phyloP scores from a whole-genome alignment of 2,329 filamentous ascomycete genomes.

The Penicillium sp. region DNA sequence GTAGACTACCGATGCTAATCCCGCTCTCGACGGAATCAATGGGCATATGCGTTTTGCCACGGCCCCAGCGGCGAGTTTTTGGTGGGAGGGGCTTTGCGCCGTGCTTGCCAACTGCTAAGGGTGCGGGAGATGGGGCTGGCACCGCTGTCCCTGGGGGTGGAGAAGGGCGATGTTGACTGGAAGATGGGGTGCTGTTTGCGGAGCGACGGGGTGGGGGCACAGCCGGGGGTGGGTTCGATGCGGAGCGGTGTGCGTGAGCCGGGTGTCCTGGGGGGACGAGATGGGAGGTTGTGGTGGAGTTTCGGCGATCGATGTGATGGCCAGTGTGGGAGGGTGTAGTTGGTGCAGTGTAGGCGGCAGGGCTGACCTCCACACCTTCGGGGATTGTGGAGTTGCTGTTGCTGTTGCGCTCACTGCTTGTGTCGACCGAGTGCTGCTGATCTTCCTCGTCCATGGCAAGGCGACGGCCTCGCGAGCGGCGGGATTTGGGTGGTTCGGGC shows the following conservation, averaged over 20 bases:
- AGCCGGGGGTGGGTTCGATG: conserved; percentile 41
- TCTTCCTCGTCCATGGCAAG: conserved; percentile 34
- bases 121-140: neutral
- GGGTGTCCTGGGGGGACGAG: conserved; percentile 24
- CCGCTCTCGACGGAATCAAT: conserved; percentile 26
- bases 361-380: conserved; percentile 23
- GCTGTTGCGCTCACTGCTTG: conserved; percentile 24
- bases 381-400: conserved; percentile 21
- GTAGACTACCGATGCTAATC: conserved; percentile 13
- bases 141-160: neutral
- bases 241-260: conserved; percentile 29
- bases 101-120: conserved; percentile 16
- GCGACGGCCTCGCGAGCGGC: conserved; percentile 44
- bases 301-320: conserved; percentile 14
- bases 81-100: conserved; percentile 42
- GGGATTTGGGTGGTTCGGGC: conserved; percentile 44
- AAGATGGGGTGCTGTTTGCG: conserved; percentile 26
- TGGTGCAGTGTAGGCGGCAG: conserved; percentile 3
- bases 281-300: conserved; percentile 25
- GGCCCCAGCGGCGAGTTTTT: conserved; percentile 43
- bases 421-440: conserved; percentile 16
- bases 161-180: conserved; percentile 28
- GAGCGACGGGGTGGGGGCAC: conserved; percentile 44
- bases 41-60: conserved; percentile 27
- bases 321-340: conserved; percentile 2